Evolutionary conservation across 2,329 filamentous ascomycete genomes (phyloP).

Genomic region (Thielaviopsis ethacetica): DNA sequence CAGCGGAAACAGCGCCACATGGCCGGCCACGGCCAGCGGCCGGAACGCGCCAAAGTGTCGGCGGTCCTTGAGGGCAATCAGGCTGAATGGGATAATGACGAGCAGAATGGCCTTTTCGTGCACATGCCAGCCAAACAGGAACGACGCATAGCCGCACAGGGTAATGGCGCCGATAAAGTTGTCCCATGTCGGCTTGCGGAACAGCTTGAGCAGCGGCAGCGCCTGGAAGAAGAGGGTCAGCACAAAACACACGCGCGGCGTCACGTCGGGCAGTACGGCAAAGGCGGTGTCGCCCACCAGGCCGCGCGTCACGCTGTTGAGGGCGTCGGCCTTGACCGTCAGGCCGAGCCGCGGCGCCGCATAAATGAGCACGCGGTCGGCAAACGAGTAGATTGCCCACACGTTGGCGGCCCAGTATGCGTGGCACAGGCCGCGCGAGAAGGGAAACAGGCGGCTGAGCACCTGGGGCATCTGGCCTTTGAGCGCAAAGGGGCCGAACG

Average conservation of each 20-base stretch:
- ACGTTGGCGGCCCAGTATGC: conserved; percentile 97
- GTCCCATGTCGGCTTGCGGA: conserved; percentile 67
- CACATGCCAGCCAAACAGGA: conserved; percentile 96
- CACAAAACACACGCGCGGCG: conserved; percentile 61
- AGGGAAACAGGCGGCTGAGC: conserved; percentile 74
- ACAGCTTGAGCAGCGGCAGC: conserved; percentile 68
- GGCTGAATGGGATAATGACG: conserved; percentile 85
- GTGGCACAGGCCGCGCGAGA: conserved; percentile 84
- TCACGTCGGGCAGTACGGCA: conserved; percentile 78
- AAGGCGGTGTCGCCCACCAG: conserved; percentile 89
- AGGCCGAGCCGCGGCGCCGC: conserved; percentile 72
- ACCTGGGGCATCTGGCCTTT: conserved; percentile 76
- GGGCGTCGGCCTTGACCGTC: conserved; percentile 52
- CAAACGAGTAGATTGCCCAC: conserved; percentile 93
- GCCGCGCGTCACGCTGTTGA: conserved; percentile 81
- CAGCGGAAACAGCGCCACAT: conserved; percentile 88
- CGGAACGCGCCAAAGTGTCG: conserved; percentile 84
- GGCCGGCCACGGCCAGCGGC: conserved; percentile 79
- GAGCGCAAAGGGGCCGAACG: conserved; percentile 76
- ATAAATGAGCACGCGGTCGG: conserved; percentile 67
- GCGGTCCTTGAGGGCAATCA: conserved; percentile 78
- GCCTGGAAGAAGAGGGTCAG: conserved; percentile 72
- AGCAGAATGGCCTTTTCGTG: conserved; percentile 94
- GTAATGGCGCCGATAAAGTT: conserved; percentile 80
- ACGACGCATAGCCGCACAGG: conserved; percentile 87